Evolutionary conservation across 495 filamentous ascomycete species (phyloP).

Genomic region (Neurospora discreta): DNA sequence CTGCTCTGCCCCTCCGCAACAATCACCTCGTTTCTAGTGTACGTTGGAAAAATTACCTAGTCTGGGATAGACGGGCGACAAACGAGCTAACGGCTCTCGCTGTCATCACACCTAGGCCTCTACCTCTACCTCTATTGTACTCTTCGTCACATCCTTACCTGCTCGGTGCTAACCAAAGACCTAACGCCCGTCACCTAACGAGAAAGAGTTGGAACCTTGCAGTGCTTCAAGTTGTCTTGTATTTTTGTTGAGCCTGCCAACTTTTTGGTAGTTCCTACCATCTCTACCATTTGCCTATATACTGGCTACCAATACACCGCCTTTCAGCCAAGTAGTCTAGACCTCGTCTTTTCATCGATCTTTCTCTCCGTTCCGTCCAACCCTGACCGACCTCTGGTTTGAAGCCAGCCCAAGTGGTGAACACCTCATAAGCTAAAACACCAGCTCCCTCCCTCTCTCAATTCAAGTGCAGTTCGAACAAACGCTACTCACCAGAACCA

Average conservation of each 20-base stretch:
- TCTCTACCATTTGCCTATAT: not conserved
- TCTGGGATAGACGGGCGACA: not conserved
- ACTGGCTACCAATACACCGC: not conserved
- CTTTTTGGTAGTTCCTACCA: not conserved
- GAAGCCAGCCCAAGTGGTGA: not conserved
- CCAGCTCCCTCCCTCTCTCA: not conserved
- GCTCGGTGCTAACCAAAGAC: not conserved
- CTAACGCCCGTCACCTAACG: not conserved
- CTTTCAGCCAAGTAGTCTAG: not conserved
- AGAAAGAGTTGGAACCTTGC: not conserved
- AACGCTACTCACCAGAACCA: not conserved
- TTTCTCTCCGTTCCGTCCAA: not conserved
- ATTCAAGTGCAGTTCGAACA: not conserved
- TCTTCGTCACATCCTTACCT: not conserved
- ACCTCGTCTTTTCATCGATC: not conserved
- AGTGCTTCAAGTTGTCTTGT: too few species aligned
- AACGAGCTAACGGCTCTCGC: not conserved
- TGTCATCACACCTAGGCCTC: not conserved
- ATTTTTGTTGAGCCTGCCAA: not conserved
- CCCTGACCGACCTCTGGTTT: not conserved
- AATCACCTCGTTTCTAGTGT: not conserved
- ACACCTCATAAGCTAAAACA: not conserved
- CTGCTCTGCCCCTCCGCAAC: not conserved
- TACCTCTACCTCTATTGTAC: not conserved
- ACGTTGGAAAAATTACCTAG: not conserved